Conservation (phyloP, 1,139 yeast genomes). For the Geotrichum armillariae region DNA sequence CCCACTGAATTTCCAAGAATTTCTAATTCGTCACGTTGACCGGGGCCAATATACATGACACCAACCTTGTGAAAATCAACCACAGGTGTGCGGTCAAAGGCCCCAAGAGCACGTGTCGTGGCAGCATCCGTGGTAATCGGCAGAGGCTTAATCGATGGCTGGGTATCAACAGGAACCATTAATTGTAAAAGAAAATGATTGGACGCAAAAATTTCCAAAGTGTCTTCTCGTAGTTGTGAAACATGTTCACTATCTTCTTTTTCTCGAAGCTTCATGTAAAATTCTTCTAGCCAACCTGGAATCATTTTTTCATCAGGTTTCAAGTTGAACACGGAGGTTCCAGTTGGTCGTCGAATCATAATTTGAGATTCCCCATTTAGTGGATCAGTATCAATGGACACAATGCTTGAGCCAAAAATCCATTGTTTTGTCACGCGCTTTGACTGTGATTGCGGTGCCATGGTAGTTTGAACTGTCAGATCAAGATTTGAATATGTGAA, state of each 20-base stretch:
- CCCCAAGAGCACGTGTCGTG: slow-evolving; percentile 57
- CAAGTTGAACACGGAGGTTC: slow-evolving; percentile 52
- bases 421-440: slow-evolving; percentile 46
- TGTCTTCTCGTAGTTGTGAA: slow-evolving; percentile 2
- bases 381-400: slow-evolving; percentile 57
- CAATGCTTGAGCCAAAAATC: slow-evolving; percentile 60
- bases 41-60: slow-evolving; percentile 67
- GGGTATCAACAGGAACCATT: slow-evolving; percentile 37
- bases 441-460: slow-evolving; percentile 25
- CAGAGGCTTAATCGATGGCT: slow-evolving; percentile 39
- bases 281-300: slow-evolving; percentile 31
- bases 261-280: slow-evolving; percentile 22
- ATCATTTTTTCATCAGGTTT: slow-evolving; percentile 47
- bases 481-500: slow-evolving; percentile 69
- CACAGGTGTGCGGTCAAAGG: slow-evolving; percentile 75
- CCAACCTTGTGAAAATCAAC: slow-evolving; percentile 82
- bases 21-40: slow-evolving; percentile 62
- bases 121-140: slow-evolving; percentile 50
- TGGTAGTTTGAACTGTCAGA: slow-evolving; percentile 43
- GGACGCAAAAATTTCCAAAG: slow-evolving; percentile 35
- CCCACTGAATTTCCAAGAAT: slow-evolving; percentile 68
- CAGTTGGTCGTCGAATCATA: slow-evolving; percentile 66
- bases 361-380: slow-evolving; percentile 55
- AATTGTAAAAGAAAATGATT: slow-evolving; percentile 47
- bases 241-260: neutral